phyloP scores from a whole-genome alignment of 345 rosid species.

The Bruguiera parviflora region DNA sequence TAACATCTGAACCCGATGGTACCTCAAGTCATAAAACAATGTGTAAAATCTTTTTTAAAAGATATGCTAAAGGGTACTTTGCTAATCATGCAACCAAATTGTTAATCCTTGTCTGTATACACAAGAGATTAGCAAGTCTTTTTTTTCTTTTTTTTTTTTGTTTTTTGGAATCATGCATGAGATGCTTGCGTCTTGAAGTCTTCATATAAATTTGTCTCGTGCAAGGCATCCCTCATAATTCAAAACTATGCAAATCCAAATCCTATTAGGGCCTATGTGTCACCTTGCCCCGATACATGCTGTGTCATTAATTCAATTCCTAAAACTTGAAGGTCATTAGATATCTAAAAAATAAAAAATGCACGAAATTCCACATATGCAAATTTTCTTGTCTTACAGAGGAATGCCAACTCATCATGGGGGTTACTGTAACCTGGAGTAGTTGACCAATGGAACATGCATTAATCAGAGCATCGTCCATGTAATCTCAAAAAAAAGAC shows the following conservation, averaged over 20 bases:
- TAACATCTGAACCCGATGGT: too few species aligned
- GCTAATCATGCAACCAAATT: too few species aligned
- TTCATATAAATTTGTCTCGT: conserved; percentile 8
- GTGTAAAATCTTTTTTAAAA: too few species aligned
- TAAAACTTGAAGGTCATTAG: not conserved
- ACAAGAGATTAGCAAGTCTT: not conserved
- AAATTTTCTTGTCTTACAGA: not conserved
- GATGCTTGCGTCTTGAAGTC: conserved; percentile 8
- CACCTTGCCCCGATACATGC: not conserved
- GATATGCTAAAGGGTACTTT: too few species aligned
- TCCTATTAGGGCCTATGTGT: not conserved
- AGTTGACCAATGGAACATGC: too few species aligned
- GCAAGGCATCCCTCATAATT: conserved; percentile 7
- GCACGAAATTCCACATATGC: conserved; percentile 7
- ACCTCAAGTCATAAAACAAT: too few species aligned
- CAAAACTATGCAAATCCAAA: not conserved
- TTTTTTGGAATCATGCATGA: not conserved
- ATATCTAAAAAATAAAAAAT: not conserved
- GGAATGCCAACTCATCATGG: too few species aligned
- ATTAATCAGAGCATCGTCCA: not conserved
- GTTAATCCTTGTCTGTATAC: not conserved
- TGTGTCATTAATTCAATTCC: not conserved
- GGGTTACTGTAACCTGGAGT: too few species aligned
- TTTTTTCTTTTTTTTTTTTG: not conserved
- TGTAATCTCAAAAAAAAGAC: not conserved